Conservation (phyloP, 2,329 filamentous ascomycete species). For the Aspergillus persii region DNA sequence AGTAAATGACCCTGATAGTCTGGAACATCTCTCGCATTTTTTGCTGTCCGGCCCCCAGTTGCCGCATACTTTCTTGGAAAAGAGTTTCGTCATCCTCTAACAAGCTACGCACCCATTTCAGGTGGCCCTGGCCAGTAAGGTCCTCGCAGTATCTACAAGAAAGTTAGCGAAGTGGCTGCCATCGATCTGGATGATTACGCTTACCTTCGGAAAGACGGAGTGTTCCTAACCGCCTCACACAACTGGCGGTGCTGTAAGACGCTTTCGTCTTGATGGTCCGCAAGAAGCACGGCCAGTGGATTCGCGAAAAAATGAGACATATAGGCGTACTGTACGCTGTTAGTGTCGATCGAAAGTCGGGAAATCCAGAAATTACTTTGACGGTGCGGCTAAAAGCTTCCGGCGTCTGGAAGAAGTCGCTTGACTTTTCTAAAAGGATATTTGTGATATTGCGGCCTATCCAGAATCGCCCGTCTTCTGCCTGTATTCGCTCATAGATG, state of each 20-base stretch:
- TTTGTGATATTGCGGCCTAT: conserved; percentile 54
- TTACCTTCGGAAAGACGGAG: conserved; percentile 55
- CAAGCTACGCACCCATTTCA: conserved; percentile 41
- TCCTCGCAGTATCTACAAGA: conserved; percentile 39
- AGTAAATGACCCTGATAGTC: conserved; percentile 28
- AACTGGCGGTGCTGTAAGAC: conserved; percentile 40
- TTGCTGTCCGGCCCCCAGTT: conserved; percentile 41
- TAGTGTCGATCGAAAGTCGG: conserved; percentile 10
- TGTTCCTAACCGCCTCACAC: conserved; percentile 55
- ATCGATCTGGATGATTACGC: conserved; percentile 2
- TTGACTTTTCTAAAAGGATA: conserved; percentile 55
- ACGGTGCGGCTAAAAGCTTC: conserved; percentile 54
- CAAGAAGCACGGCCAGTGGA: conserved; percentile 53
- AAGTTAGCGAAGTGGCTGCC: conserved; percentile 13
- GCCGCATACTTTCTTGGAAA: conserved; percentile 39
- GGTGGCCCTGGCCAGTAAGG: conserved; percentile 38
- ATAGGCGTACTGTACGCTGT: conserved; percentile 53
- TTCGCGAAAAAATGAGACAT: conserved; percentile 66
- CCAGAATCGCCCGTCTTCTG: conserved; percentile 43
- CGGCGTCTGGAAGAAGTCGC: conserved; percentile 59
- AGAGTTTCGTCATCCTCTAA: conserved; percentile 52
- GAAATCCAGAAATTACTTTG: conserved; percentile 37
- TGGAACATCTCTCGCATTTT: conserved; percentile 39
- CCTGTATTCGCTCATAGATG: conserved; percentile 41
- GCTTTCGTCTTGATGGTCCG: conserved; percentile 15